Base-by-base conservation (phyloP, 805 yeast species). In the Wickerhamiella sergipiensis region DNA sequence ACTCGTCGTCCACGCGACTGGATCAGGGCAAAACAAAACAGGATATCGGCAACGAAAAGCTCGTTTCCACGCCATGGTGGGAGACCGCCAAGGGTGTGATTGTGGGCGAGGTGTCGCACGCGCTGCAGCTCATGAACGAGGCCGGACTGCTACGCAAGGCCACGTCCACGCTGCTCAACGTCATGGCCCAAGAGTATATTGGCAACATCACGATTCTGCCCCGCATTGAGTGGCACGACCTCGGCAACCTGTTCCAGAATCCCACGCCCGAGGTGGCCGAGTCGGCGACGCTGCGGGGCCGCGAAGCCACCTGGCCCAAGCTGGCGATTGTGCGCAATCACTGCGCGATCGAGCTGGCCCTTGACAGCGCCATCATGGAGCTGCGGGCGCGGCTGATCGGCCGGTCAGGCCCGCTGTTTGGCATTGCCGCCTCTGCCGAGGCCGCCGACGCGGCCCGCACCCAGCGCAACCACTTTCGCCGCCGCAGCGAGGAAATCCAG, bases 171-270 rank as follows among this genome's bases (percentile, higher is more conserved):
- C 56, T 85, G 45, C 77, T 82, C 43, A 81, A 95, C 0, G 76
- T 92, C 3, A 64, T 92, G 18, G 77, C 89, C 0, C 98, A 92
- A 62, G 80, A 81, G 55, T 92, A 92, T 64, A 81, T 89, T 12
- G 99, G 98, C 1, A 95, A 92, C 64, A 83, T 92, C 40, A 92
- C 97, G 1, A 88, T 92, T 45, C 66, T 94, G 45, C 98, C 97
- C 0, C 85, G 83, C 47, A 71, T 84, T 52, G 69, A 74, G 39
- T 57, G 73, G 29, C 57, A 71, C 0, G 88, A 86, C 55, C 68
- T 85, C 47, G 66, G 73, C 38, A 79, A 78, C 51, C 64, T 92
- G 31, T 72, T 92, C 57, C 74, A 76, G 19, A 90, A 92, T 61
- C 99, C 99, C 1, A 76, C 89, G 0, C 80, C 84, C 0, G 85